Evolutionary conservation across 306 rosid genomes (phyloP).

Genomic region (Lotus japonicus): DNA sequence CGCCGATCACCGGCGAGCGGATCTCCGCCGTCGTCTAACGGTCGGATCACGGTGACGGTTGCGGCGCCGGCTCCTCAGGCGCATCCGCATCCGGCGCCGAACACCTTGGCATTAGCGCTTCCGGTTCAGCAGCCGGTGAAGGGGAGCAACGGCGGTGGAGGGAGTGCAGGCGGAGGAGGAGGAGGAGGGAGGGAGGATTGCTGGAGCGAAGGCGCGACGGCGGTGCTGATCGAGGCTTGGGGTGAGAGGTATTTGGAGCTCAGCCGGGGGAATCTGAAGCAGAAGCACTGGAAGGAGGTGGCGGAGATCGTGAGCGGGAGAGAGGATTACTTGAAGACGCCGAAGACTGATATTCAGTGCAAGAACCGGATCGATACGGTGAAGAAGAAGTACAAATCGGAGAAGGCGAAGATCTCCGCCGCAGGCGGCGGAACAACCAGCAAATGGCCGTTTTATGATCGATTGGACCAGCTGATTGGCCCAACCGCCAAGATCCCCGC

Average conservation of each 20-base stretch:
- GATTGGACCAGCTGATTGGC: constrained; percentile 69
- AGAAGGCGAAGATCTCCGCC: constrained; percentile 67
- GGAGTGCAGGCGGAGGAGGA: constrained; percentile 11
- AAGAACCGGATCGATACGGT: constrained; percentile 97
- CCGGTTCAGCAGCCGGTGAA: constrained; percentile 48
- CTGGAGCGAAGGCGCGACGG: constrained; percentile 95
- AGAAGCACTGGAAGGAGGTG: constrained; percentile 97
- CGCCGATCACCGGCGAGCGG: constrained; percentile 57
- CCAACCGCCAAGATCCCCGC: constrained; percentile 50
- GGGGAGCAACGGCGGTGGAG: constrained; percentile 22
- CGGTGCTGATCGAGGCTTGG: constrained; percentile 95
- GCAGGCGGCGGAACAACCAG: constrained; percentile 51
- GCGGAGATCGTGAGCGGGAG: constrained; percentile 81
- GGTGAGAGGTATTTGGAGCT: constrained; percentile 93
- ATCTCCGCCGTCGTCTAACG: constrained; percentile 55
- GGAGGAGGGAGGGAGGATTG: constrained; percentile 87
- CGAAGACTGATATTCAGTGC: constrained; percentile 89
- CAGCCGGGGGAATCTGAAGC: constrained; percentile 94
- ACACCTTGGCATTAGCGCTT: constrained; percentile 55
- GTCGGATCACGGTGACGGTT: constrained; percentile 83
- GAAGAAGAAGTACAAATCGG: constrained; percentile 89
- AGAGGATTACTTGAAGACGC: constrained; percentile 61
- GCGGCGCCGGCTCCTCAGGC: constrained; percentile 45
- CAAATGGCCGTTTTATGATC: constrained; percentile 72
- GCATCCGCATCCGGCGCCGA: constrained; percentile 21